Base-by-base conservation (phyloP, 192 early-diverging fungal species). In the Mortierella hygrophila region DNA sequence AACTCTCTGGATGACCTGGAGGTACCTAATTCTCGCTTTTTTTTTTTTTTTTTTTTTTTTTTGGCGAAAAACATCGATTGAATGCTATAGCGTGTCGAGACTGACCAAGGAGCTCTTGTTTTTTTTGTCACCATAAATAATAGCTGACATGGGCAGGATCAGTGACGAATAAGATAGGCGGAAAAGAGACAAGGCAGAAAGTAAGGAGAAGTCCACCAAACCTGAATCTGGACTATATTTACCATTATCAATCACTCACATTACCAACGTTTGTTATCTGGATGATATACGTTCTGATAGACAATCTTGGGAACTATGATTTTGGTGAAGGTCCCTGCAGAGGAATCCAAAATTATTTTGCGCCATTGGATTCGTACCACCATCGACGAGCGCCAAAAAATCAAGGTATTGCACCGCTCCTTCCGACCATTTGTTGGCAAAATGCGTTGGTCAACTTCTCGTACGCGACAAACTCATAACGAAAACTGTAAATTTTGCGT, bases 101-200 rank as follows among this genome's bases (percentile, higher is more conserved):
- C 10, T 70, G 65, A 13, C 20, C 1, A 6, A 32, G 21, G 6
- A 32, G 1, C 1, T 73, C 40, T 6, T 70, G 40, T 52, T 52
- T 69, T 55, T 7, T 16, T 40, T 78, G 13, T 44, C 20, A 68
- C 4, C 10, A 26, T 49, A 6, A 55, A 9, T 10, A 23, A 68
- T 41, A 85, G 84, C 71, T 86, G 54, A 86, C 76, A 32, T 86
- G 84, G 84, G 75, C 79, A n/a, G 84, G 84, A 41, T 78, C 72
- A 4, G 72, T 71, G 15, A 80, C 78, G 13, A 86, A 81, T 20
- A 81, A 41, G 3, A 40, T 81, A 26, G 75, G 37, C 23, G 84
- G 79, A 47, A 75, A 29, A 23, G 21, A 44, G 26, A 68, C 40
- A 16, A 79, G 70, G n/a, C 70, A 76, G 18, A 86, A 86, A 65